These are phyloP conservation scores for Sordariomycetes sp. DNA, from an alignment of 2,329 filamentous ascomycete species.

Conservation along the genomic window DNA sequence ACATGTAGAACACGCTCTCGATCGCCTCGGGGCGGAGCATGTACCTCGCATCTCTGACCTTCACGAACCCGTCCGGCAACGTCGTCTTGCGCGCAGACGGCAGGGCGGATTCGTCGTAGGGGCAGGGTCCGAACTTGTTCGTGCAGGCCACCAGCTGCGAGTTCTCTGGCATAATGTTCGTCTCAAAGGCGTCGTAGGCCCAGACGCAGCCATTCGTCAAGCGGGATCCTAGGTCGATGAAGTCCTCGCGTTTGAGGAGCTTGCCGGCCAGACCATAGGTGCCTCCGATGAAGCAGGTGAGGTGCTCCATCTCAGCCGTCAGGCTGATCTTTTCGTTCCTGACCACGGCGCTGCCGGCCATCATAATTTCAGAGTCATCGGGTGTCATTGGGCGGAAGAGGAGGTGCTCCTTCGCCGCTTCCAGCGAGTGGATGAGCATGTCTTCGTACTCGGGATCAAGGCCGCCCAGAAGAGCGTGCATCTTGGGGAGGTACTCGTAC, in stretches of 20 bases:
- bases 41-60: slow-evolving; percentile 33
- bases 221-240: slow-evolving; percentile 35
- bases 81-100: slow-evolving; percentile 8
- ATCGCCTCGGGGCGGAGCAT: slow-evolving; percentile 40
- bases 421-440: slow-evolving; percentile 56
- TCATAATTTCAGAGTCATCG: slow-evolving; percentile 47
- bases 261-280: slow-evolving; percentile 60
- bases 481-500: slow-evolving; percentile 54
- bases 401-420: slow-evolving; percentile 50
- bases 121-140: slow-evolving; percentile 23
- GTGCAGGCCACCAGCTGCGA: slow-evolving; percentile 27
- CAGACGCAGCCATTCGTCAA: slow-evolving; percentile 45
- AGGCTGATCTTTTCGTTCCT: slow-evolving; percentile 17
- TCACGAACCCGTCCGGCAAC: slow-evolving; percentile 48
- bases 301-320: slow-evolving; percentile 39
- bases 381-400: slow-evolving; percentile 62
- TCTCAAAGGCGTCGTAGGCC: slow-evolving; percentile 39
- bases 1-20: slow-evolving; percentile 42
- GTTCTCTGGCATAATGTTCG: slow-evolving; percentile 46
- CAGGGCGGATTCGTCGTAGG: slow-evolving; percentile 17
- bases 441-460: slow-evolving; percentile 50
- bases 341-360: slow-evolving; percentile 35
- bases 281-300: slow-evolving; percentile 63
- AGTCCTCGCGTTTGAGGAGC: slow-evolving; percentile 40
- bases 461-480: slow-evolving; percentile 55